phyloP scores from a whole-genome alignment of 306 rosid genomes.

The Glycyrrhiza uralensis region DNA sequence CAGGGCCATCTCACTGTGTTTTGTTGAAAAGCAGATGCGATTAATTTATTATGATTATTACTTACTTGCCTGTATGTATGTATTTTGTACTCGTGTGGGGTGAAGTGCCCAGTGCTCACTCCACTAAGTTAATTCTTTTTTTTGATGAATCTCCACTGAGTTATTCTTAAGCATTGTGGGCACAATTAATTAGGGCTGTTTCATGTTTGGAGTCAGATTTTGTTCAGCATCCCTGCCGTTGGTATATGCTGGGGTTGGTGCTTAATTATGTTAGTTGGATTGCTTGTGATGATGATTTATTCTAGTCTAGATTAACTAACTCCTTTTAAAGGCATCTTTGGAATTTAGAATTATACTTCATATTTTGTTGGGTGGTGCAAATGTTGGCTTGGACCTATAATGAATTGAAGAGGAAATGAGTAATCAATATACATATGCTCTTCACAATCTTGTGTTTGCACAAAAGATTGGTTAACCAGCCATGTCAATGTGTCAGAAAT shows the following conservation, averaged over 20 bases:
- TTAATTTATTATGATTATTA: conserved; percentile 26
- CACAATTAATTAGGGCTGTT: background rate
- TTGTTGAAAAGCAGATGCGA: conserved; percentile 8
- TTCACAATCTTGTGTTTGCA: background rate
- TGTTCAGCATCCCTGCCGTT: background rate
- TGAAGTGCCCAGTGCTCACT: background rate
- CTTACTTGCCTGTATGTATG: too few relatives aligned
- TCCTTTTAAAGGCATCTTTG: background rate
- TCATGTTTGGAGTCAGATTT: background rate
- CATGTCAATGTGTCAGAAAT: background rate
- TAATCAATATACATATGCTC: background rate
- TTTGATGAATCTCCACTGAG: background rate
- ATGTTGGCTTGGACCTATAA: background rate
- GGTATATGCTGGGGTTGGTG: background rate
- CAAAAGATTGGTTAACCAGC: background rate
- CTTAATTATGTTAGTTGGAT: conserved; percentile 5
- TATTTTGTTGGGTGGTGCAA: conserved; percentile 14
- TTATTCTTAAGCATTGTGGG: background rate
- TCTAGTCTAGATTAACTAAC: background rate
- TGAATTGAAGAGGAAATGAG: background rate
- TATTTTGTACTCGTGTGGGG: conserved; percentile 4
- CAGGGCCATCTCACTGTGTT: conserved; percentile 7
- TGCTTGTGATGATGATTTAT: conserved; percentile 20
- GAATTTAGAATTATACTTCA: background rate
- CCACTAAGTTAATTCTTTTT: background rate